A percentile compares a stretch with the other conserved stretches of the same genome.
Evolutionary conservation across 169 alveolate genomes (phyloP).

Genomic region (Cryptosporidium ubiquitum): DNA sequence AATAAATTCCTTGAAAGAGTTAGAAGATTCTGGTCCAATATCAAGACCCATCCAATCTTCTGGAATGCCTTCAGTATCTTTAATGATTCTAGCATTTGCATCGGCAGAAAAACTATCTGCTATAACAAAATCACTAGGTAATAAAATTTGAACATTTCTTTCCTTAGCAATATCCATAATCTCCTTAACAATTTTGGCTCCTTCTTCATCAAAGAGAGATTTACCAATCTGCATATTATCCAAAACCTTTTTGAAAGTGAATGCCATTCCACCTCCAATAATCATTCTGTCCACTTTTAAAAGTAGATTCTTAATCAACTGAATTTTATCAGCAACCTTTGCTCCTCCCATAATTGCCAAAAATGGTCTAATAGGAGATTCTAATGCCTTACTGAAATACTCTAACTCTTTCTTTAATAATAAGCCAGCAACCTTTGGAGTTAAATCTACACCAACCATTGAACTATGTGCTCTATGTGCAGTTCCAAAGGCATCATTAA

Average conservation of each 20-base stretch:
- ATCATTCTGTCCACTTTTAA: constrained; percentile 95
- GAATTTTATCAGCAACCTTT: constrained; percentile 96
- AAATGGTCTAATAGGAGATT: constrained; percentile 93
- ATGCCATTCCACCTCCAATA: constrained; percentile 99
- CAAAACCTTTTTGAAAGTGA: constrained; percentile 93
- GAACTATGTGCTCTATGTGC: constrained; percentile 98
- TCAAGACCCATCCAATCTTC: constrained; percentile 98
- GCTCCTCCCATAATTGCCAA: constrained; percentile 98
- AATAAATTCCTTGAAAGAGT: constrained; percentile 84
- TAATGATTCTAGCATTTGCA: constrained; percentile 86
- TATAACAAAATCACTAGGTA: constrained; percentile 94
- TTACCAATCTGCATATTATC: constrained; percentile 90
- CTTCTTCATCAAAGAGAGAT: constrained; percentile 96
- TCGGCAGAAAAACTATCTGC: constrained; percentile 91
- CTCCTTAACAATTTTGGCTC: constrained; percentile 93
- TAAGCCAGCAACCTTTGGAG: constrained; percentile 93
- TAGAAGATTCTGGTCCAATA: constrained; percentile 93
- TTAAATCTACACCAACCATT: constrained; percentile 93
- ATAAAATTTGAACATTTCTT: constrained; percentile 90
- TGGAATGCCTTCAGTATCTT: constrained; percentile 91
- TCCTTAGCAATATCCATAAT: constrained; percentile 92
- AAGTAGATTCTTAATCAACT: constrained; percentile 91
- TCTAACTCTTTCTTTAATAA: constrained; percentile 95
- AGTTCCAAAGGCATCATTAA: constrained; percentile 98
- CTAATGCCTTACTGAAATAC: constrained; percentile 95